A percentile compares a stretch with the other conserved stretches of the same genome.
phyloP scores from a whole-genome alignment of 1,284 basidiomycete species.

The Ceratorhiza oryzae-sativae region DNA sequence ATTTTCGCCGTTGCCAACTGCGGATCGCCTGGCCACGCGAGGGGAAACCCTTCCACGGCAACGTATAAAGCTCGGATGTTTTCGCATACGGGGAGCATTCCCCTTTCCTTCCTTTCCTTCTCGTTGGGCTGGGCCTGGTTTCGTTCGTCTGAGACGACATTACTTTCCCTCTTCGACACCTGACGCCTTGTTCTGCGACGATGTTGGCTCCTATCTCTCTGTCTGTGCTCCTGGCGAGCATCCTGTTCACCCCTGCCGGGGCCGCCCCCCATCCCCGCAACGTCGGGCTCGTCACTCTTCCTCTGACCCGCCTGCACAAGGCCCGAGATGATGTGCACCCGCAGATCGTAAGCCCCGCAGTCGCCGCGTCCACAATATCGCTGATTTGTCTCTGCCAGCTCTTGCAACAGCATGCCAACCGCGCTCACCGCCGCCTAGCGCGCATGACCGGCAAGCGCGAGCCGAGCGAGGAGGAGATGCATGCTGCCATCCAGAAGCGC shows the following conservation, averaged over 20 bases:
- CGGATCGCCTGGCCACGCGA: conserved; percentile 8
- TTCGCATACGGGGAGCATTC: conserved; percentile 1
- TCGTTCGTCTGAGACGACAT: conserved; percentile 27
- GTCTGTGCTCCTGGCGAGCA: conserved; percentile 39
- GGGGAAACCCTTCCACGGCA: not conserved
- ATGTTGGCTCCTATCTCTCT: conserved; percentile 31
- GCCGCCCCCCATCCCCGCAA: conserved; percentile 44
- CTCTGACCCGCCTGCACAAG: conserved; percentile 59
- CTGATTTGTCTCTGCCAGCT: conserved; percentile 53
- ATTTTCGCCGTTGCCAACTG: not conserved
- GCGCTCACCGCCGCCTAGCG: conserved; percentile 67
- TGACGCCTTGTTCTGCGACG: not conserved
- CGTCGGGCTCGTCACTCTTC: conserved; percentile 61
- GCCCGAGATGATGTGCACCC: conserved; percentile 62
- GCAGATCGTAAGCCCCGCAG: conserved; percentile 60
- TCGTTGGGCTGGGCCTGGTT: conserved; percentile 27
- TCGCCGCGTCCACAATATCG: not conserved
- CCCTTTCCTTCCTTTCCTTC: not conserved
- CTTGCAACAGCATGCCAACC: conserved; percentile 75
- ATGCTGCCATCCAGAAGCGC: conserved; percentile 62
- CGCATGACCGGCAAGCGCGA: conserved; percentile 66
- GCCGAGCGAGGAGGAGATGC: conserved; percentile 60
- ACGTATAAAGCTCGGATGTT: conserved; percentile 8
- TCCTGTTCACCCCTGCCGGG: conserved; percentile 24
- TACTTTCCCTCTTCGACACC: not conserved